phyloP scores from a whole-genome alignment of 495 filamentous ascomycete species.

The Annulohypoxylon maeteangense region DNA sequence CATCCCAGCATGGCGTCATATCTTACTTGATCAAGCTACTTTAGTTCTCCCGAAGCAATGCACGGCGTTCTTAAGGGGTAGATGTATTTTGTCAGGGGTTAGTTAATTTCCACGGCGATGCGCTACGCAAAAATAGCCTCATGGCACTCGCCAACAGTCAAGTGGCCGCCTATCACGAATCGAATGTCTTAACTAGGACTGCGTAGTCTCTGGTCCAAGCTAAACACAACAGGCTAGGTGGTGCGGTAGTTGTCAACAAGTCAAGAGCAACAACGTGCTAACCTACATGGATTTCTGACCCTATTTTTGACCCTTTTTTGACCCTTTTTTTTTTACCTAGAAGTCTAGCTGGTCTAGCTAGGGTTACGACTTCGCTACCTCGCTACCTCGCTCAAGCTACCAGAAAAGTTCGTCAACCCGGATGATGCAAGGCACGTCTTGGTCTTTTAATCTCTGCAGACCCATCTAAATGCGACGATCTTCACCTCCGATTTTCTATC shows the following conservation, averaged over 20 bases:
- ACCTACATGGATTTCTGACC: background rate
- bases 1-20: constrained; percentile 29
- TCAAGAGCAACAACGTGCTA: constrained; percentile 13
- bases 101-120: constrained; percentile 39
- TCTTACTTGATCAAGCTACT: constrained; percentile 21
- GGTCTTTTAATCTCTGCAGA: constrained; percentile 44
- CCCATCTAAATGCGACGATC: constrained; percentile 45
- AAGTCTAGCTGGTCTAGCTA: background rate
- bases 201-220: constrained; percentile 2
- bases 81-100: constrained; percentile 35
- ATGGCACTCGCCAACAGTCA: constrained; percentile 38
- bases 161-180: constrained; percentile 31
- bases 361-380: constrained; percentile 14
- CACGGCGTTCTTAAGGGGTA: constrained; percentile 28
- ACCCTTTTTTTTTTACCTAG: background rate
- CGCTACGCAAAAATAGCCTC: constrained; percentile 38
- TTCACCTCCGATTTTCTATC: constrained; percentile 27
- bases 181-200: constrained; percentile 11
- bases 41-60: constrained; percentile 25
- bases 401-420: constrained; percentile 24
- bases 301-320: background rate
- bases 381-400: constrained; percentile 17
- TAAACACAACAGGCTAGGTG: constrained; percentile 13
- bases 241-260: constrained; percentile 17
- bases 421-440: constrained; percentile 39